phyloP scores from a whole-genome alignment of 768 basidiomycete species.

The Postia placenta region DNA sequence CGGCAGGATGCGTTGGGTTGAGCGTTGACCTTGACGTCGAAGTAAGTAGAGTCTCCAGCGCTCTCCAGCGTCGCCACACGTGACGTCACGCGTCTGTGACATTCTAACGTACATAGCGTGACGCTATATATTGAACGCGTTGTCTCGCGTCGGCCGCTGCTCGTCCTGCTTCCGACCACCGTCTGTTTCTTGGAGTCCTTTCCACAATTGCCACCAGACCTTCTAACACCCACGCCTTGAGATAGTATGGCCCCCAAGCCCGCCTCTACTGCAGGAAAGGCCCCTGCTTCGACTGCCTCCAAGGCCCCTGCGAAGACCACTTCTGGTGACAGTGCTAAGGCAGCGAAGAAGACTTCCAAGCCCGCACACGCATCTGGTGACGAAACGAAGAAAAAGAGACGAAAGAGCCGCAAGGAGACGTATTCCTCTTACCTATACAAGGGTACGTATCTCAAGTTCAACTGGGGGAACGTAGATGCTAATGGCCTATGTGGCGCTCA shows the following conservation, averaged over 20 bases:
- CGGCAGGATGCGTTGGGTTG: too few relatives aligned
- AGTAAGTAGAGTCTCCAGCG: too few relatives aligned
- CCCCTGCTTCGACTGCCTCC: slow-evolving; percentile 59
- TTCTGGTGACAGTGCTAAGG: slow-evolving; percentile 49
- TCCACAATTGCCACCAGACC: not conserved
- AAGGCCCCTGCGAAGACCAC: slow-evolving; percentile 72
- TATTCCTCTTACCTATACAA: slow-evolving; percentile 93
- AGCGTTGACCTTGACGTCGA: too few relatives aligned
- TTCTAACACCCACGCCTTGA: not conserved
- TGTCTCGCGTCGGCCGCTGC: not conserved
- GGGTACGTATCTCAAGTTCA: slow-evolving; percentile 38
- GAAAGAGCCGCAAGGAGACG: slow-evolving; percentile 84
- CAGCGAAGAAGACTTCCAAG: slow-evolving; percentile 76
- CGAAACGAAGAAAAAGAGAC: slow-evolving; percentile 78
- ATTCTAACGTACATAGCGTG: not conserved
- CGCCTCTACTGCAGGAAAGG: slow-evolving; percentile 81
- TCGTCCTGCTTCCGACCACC: not conserved
- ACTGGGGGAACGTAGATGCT: not conserved
- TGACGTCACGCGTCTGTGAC: not conserved
- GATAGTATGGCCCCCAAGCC: slow-evolving; percentile 59
- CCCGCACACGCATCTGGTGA: slow-evolving; percentile 56
- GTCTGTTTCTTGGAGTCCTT: not conserved
- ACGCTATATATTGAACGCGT: not conserved
- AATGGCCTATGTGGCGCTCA: not conserved
- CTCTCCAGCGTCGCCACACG: too few relatives aligned